Percentiles rank a stretch among this genome's conserved stretches.
Evolutionary conservation across 169 alveolate genomes (phyloP).

Genomic region (Plasmodium inui): DNA sequence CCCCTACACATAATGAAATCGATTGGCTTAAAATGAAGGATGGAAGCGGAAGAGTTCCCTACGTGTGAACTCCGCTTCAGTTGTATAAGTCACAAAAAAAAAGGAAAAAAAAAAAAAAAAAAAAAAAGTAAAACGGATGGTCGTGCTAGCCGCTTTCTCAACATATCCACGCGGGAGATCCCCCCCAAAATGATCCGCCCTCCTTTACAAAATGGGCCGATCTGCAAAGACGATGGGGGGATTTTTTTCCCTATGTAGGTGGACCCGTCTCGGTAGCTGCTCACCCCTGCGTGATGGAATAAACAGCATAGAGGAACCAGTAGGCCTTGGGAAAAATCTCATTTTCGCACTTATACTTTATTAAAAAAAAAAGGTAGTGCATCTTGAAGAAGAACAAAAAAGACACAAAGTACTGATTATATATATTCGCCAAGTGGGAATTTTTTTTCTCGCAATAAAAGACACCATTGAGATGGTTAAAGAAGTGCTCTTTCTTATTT

Average conservation of each 20-base stretch:
- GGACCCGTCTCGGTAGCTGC: neutral
- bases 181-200: neutral
- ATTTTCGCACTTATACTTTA: constrained; percentile 32
- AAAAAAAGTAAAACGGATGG: too few relatives aligned
- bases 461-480: constrained; percentile 47
- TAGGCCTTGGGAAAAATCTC: constrained; percentile 23
- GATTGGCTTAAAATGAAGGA: neutral
- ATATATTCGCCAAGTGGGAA: constrained; percentile 9
- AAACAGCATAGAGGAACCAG: constrained; percentile 60
- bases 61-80: neutral
- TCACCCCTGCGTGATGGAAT: constrained; percentile 16
- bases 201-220: neutral
- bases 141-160: neutral
- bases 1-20: neutral
- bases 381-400: constrained; percentile 64
- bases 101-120: too few relatives aligned
- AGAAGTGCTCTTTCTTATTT: constrained; percentile 45
- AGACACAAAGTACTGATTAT: constrained; percentile 43
- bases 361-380: constrained; percentile 52
- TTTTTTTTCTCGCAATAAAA: constrained; percentile 21
- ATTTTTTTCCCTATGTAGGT: neutral
- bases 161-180: neutral
- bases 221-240: neutral
- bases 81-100: neutral
- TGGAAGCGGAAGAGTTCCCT: neutral